phyloP scores from a whole-genome alignment of 2,329 filamentous ascomycete species.

The Sporothrix globosa region DNA sequence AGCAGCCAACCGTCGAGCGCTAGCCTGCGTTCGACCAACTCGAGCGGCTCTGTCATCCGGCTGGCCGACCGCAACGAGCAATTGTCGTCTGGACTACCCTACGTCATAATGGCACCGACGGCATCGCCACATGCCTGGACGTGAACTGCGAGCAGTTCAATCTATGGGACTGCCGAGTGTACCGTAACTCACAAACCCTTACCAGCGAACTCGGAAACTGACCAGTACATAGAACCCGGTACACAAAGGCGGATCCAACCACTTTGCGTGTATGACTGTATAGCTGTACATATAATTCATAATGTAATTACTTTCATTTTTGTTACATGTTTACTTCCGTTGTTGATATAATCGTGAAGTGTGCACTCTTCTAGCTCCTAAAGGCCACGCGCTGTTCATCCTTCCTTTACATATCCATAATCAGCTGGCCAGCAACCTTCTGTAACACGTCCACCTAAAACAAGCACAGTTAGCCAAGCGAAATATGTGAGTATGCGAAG shows the following conservation, averaged over 20 bases:
- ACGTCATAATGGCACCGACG: constrained; percentile 41
- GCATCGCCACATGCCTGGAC: not conserved
- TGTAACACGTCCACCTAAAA: constrained; percentile 81
- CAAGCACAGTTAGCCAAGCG: constrained; percentile 4
- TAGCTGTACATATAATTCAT: constrained; percentile 26
- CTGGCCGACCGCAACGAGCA: constrained; percentile 47
- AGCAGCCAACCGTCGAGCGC: constrained; percentile 47
- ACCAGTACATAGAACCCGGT: not conserved
- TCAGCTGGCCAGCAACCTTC: constrained; percentile 79
- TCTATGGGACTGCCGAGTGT: not conserved
- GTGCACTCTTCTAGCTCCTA: too few species aligned
- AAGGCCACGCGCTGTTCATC: not conserved
- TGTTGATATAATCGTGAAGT: not conserved
- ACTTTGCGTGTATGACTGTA: constrained; percentile 16
- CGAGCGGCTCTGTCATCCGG: constrained; percentile 53
- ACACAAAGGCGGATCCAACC: not conserved
- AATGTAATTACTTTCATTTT: constrained; percentile 23
- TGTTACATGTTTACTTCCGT: not conserved
- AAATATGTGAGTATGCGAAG: not conserved
- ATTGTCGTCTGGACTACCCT: constrained; percentile 42
- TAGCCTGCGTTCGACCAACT: constrained; percentile 48
- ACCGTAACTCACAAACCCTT: not conserved
- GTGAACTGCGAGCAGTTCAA: not conserved
- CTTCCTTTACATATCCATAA: constrained; percentile 74
- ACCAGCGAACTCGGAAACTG: constrained; percentile 2